These are phyloP conservation scores for Cryptococcus hybrid DNA, from an alignment of 1,284 basidiomycete genomes.

Conservation along the genomic window DNA sequence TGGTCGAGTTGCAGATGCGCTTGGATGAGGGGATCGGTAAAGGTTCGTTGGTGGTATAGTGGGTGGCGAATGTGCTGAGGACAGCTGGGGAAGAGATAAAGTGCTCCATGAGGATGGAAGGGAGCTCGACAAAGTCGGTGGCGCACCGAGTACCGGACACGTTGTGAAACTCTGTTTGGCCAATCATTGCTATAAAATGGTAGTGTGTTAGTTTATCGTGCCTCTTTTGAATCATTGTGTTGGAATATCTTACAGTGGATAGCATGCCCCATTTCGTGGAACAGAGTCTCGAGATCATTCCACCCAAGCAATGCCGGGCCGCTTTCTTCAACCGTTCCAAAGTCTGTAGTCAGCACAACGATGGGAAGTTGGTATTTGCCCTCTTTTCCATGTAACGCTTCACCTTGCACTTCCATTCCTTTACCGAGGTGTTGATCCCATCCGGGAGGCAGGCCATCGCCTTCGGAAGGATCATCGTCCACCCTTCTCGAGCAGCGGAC, in stretches of 20 bases:
- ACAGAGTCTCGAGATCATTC: slow-evolving; percentile 92
- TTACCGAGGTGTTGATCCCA: slow-evolving; percentile 39
- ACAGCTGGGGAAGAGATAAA: slow-evolving; percentile 81
- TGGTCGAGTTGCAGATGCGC: slow-evolving; percentile 46
- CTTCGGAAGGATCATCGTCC: slow-evolving; percentile 77
- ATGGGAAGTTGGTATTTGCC: slow-evolving; percentile 84
- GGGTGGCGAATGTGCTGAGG: slow-evolving; percentile 70
- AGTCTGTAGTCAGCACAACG: slow-evolving; percentile 91
- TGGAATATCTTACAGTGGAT: slow-evolving; percentile 79
- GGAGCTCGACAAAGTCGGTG: slow-evolving; percentile 97
- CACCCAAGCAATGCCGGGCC: slow-evolving; percentile 73
- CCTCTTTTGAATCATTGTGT: neutral
- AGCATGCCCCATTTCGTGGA: slow-evolving; percentile 99
- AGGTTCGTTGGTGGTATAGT: slow-evolving; percentile 62
- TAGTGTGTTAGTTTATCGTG: slow-evolving; percentile 2
- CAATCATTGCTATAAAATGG: slow-evolving; percentile 79
- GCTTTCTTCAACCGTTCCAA: slow-evolving; percentile 61
- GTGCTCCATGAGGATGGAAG: slow-evolving; percentile 98
- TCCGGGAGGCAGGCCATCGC: slow-evolving; percentile 55
- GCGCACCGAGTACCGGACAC: slow-evolving; percentile 98
- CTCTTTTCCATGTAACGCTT: slow-evolving; percentile 53
- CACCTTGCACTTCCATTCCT: slow-evolving; percentile 40
- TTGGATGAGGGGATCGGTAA: slow-evolving; percentile 60
- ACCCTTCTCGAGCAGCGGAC: slow-evolving; percentile 89
- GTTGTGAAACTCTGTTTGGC: slow-evolving; percentile 95